Evolutionary conservation across 108 stramenopile species (phyloP).

Genomic region (Chaetoceros muelleri): DNA sequence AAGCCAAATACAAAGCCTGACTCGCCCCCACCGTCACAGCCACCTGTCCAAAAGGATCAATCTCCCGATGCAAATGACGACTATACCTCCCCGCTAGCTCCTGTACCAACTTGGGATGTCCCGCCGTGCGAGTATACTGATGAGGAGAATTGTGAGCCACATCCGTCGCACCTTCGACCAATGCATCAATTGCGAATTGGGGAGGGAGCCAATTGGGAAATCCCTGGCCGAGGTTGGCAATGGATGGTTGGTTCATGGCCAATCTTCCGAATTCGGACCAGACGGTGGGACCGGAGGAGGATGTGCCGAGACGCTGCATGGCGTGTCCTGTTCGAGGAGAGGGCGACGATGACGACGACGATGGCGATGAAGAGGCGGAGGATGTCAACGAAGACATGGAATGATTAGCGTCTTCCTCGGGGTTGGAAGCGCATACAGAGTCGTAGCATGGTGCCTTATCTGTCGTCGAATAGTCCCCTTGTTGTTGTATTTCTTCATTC

Average conservation of each 20-base stretch:
- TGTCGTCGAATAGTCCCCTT: neutral
- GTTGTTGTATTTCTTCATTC: neutral
- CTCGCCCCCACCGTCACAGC: conserved; percentile 93
- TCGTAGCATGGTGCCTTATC: conserved; percentile 3
- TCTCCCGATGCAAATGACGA: conserved; percentile 61
- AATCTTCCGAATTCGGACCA: conserved; percentile 80
- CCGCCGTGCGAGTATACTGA: conserved; percentile 94
- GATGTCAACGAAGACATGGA: too few species aligned
- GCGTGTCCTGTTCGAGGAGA: conserved; percentile 33
- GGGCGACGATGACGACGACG: neutral
- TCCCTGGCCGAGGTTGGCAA: conserved; percentile 80
- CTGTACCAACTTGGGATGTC: conserved; percentile 85
- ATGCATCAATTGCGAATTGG: conserved; percentile 57
- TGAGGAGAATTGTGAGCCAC: conserved; percentile 48
- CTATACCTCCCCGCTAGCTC: conserved; percentile 83
- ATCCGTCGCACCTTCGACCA: conserved; percentile 58
- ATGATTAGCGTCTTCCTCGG: neutral
- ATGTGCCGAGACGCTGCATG: conserved; percentile 38
- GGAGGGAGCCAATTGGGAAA: conserved; percentile 85
- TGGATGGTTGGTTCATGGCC: conserved; percentile 38
- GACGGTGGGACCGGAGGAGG: conserved; percentile 61
- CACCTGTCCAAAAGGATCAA: conserved; percentile 80
- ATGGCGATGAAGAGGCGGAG: too few species aligned
- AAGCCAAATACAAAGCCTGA: conserved; percentile 78
- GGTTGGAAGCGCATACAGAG: neutral